phyloP scores from a whole-genome alignment of 176 grass and related monocot species.

The Juncus effusus region DNA sequence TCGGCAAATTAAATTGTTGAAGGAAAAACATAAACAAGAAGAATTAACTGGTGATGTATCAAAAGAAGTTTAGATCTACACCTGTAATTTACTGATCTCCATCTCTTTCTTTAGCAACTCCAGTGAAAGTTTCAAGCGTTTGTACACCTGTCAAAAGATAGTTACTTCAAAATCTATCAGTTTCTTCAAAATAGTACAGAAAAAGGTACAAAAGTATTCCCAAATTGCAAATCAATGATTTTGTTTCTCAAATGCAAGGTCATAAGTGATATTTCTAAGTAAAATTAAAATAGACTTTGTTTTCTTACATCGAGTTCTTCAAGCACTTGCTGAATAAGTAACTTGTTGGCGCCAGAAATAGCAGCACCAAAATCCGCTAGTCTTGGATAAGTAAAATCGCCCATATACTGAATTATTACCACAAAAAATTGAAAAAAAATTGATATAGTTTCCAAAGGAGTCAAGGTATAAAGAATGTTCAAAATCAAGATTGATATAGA shows the following conservation, averaged over 20 bases:
- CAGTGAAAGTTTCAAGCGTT: conserved; percentile 87
- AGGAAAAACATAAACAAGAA: conserved; percentile 22
- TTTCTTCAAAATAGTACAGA: too few relatives aligned
- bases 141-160: conserved; percentile 73
- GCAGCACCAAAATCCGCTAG: conserved; percentile 95
- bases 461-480: neutral
- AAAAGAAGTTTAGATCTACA: conserved; percentile 22
- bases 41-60: neutral
- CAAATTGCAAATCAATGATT: too few relatives aligned
- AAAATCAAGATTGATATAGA: conserved; percentile 6
- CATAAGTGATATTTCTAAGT: too few relatives aligned
- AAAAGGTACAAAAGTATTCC: too few relatives aligned
- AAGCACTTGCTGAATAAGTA: conserved; percentile 84
- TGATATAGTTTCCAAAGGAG: neutral
- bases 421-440: neutral
- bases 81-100: conserved; percentile 99
- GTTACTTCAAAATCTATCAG: conserved; percentile 11
- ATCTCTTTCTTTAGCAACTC: conserved; percentile 98
- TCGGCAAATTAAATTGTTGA: neutral
- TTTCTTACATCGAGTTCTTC: conserved; percentile 97
- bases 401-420: conserved; percentile 61
- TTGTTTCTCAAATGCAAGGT: too few relatives aligned
- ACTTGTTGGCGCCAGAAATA: conserved; percentile 94
- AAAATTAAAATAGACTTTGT: neutral
- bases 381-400: conserved; percentile 79